Evolutionary conservation across 805 yeast species (phyloP).

Genomic region (Suhomyces sp.): DNA sequence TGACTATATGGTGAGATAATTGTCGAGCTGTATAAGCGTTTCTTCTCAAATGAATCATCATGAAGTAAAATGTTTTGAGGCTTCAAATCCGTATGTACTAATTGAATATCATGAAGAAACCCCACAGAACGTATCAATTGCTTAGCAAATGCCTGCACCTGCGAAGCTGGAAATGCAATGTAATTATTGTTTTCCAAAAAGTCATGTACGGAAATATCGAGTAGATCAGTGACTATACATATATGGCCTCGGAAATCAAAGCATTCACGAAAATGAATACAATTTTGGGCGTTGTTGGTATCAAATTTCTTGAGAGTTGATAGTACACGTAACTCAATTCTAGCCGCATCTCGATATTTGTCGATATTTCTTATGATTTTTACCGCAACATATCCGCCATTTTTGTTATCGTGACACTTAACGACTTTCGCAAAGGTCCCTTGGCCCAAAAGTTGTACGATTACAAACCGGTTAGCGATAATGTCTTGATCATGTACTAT

Average conservation of each 20-base stretch:
- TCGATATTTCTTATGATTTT: constrained; percentile 91
- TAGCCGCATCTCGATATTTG: constrained; percentile 93
- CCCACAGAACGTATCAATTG: constrained; percentile 85
- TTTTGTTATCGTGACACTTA: constrained; percentile 68
- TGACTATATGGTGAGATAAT: constrained; percentile 34
- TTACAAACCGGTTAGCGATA: constrained; percentile 72
- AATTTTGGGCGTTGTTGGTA: constrained; percentile 62
- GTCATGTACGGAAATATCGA: constrained; percentile 84
- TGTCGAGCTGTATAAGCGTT: constrained; percentile 34
- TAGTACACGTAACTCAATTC: constrained; percentile 83
- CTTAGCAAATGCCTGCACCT: constrained; percentile 82
- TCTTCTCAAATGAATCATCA: constrained; percentile 47
- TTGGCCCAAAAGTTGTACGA: constrained; percentile 73
- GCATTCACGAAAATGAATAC: constrained; percentile 84
- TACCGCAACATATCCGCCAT: constrained; percentile 72
- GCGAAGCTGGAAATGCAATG: constrained; percentile 91
- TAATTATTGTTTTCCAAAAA: constrained; percentile 82
- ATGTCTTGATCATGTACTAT: constrained; percentile 55
- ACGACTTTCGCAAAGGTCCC: constrained; percentile 93
- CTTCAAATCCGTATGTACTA: constrained; percentile 93
- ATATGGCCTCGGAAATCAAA: constrained; percentile 93
- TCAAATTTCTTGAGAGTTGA: constrained; percentile 73
- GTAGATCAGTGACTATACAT: constrained; percentile 86
- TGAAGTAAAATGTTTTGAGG: constrained; percentile 88
- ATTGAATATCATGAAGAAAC: constrained; percentile 82